Base-by-base conservation (phyloP, 2,329 filamentous ascomycete species). In the Clarireedia monteithiana region DNA sequence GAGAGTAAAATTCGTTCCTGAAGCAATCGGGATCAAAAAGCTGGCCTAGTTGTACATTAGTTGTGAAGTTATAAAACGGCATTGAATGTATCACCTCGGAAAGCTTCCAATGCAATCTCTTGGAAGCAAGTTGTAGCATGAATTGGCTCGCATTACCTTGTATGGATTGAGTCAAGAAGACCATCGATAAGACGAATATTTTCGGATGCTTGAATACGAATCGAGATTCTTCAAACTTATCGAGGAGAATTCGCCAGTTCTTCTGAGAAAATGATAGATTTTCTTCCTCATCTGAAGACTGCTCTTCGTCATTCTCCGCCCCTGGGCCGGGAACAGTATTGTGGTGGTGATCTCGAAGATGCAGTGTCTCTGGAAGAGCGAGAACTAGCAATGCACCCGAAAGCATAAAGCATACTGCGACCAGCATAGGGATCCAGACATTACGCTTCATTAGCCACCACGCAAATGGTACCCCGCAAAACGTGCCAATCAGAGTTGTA, bases 81-180 rank as follows among this genome's bases (percentile, higher is more conserved):
- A 17, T 34, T 9, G 30, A 3, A 34, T 38, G 17, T 7, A 6
- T 34, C 58, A 74, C 73, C 53, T 69, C 69, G 42, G 71, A 73
- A 74, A 76, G 77, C 6, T 71, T 72, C 72, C 78, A 76, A 30
- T 67, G 51, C 63, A 79, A 57, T 42, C 55, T 46, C 20, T 59
- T 53, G 1, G 75, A 76, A 53, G 77, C 71, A 62, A 82, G 82
- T 62, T 83, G 81, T 2, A 82, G 62, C 5, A 80, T 57, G 23
- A 77, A 58, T 4, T 72, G 69, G 49, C 40, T 34, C 23, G 20
- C 48, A 12, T 39, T 17, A 10, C 7, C 40, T 15, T 50, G 47
- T 9, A 60, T 26, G 6, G 48, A 40, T 17, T 55, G 44, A 5
- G 58, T 51, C 26, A 61, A 17, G 23, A 61, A 59, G 1, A 56